Percentiles rank a stretch among this genome's conserved stretches.
phyloP scores from a whole-genome alignment of 176 grass and related monocot species.

The Oryza longistaminata region DNA sequence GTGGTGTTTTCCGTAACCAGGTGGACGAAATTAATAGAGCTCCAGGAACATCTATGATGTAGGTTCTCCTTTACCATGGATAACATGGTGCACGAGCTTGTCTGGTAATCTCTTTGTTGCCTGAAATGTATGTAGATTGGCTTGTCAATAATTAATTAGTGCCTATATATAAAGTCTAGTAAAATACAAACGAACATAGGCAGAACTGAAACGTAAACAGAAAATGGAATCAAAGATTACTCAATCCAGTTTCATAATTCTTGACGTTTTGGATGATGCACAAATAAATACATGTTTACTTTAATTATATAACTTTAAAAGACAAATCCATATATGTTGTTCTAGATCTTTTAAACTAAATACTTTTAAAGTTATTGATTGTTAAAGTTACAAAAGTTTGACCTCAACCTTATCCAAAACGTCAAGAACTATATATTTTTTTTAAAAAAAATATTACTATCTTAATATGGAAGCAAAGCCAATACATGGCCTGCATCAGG shows the following conservation, averaged over 20 bases:
- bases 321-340: no score
- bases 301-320: no score
- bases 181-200: neutral
- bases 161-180: neutral
- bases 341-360: no score
- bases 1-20: neutral
- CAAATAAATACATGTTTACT: no score
- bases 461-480: neutral
- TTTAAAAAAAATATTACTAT: neutral
- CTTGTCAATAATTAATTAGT: neutral
- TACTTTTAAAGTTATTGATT: no score
- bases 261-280: no score
- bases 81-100: conserved; percentile 70
- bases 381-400: no score
- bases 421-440: no score
- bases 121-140: conserved; percentile 49
- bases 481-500: neutral
- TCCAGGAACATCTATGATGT: conserved; percentile 3
- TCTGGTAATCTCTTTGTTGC: conserved; percentile 68
- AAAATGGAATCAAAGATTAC: neutral
- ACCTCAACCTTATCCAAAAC: no score
- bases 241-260: no score
- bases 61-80: conserved; percentile 38
- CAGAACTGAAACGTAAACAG: neutral
- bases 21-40: neutral